Evolutionary conservation across 305 asterid species (phyloP).

Genomic region (Vinca major): DNA sequence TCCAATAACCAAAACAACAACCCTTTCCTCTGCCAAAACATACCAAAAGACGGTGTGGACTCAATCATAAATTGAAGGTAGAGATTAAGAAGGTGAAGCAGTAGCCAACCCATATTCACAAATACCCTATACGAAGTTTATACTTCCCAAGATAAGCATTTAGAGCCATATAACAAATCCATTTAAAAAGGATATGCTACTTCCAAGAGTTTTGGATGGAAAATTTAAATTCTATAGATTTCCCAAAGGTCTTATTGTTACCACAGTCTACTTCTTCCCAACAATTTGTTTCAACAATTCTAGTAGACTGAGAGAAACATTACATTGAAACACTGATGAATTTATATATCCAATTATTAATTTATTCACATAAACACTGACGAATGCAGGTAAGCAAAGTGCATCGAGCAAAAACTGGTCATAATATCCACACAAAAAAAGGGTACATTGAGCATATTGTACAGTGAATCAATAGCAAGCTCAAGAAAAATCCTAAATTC

Average conservation of each 20-base stretch:
- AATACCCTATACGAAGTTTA: neutral
- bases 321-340: no score
- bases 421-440: neutral
- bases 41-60: slow-evolving; percentile 6
- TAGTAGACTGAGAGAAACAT: no score
- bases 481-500: neutral
- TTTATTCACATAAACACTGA: neutral
- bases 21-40: slow-evolving; percentile 52
- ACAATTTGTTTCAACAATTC: no score
- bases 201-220: neutral
- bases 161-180: neutral
- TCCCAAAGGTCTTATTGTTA: neutral
- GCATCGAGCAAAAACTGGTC: neutral
- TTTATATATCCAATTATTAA: neutral
- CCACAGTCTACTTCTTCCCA: neutral
- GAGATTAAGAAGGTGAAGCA: neutral
- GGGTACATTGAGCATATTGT: neutral
- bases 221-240: neutral
- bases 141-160: neutral
- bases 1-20: slow-evolving; percentile 78
- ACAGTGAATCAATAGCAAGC: neutral
- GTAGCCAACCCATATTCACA: neutral
- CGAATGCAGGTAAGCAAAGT: neutral
- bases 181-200: neutral
- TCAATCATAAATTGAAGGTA: neutral